Evolutionary conservation across 2,329 filamentous ascomycete genomes (phyloP), one percentile per base, ranked within the genome.

Genomic region (Colletotrichum eleusines): DNA sequence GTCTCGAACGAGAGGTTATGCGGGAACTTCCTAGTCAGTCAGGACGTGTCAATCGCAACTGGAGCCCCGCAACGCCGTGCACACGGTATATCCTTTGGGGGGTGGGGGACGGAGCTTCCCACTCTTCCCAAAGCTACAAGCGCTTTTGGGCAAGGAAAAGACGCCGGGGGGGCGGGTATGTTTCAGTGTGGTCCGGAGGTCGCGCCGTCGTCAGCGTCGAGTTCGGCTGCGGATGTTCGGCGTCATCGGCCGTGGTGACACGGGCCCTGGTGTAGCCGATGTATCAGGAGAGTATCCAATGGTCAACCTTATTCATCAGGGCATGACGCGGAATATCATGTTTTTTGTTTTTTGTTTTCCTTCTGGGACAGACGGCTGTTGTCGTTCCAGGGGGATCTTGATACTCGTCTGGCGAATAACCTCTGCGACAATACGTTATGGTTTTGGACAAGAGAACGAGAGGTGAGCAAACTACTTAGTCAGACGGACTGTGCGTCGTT

Each of bases 341-440:
- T 44, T 62, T 38, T 58, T n/a, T 62, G 28, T 33, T 40, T 18
- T 40, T 40, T 67, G 31, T 33, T 42, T 7, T 42, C 7, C 62
- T 42, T 68, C 48, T 40, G 50, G 40, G 53, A 46, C 50, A 38
- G 20, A 9, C 35, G 60, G 33, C n/a, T 33, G 42, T 44, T 33
- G 42, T 53, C 46, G 38, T 53, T 26, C 11, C 2, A 64, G 12
- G 5, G 11, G 53, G 31, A 12, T 31, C 64, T 44, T 65, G 64
- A 63, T 59, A 20, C 11, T 20, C 46, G 44, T 54, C 53, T 35
- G 44, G n/a, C 53, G 44, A 55, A 69, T 53, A 71, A 63, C 58
- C 44, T 71, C 59, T 69, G 51, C 69, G 38, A 59, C 69, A 46
- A 50, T 23, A 35, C 60, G 26, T 48, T 69, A 63, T 68, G 67